Evolutionary conservation across 1,284 basidiomycete species (phyloP).

Genomic region (Boletus albobrunnescens): DNA sequence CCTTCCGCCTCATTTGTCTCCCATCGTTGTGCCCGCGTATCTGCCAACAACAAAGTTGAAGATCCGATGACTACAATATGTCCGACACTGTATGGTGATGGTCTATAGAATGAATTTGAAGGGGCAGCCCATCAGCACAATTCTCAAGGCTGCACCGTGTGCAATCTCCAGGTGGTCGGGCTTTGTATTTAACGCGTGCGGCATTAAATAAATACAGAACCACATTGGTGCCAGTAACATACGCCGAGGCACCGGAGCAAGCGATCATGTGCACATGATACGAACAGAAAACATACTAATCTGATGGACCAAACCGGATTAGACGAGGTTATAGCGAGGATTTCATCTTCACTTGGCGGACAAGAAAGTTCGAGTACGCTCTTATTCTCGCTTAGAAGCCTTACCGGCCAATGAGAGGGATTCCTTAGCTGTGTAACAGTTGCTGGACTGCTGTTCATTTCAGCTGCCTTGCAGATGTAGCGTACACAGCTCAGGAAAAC

Average conservation of each 20-base stretch:
- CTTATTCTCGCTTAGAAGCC: too few species aligned
- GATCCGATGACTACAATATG: neutral
- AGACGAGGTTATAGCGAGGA: too few species aligned
- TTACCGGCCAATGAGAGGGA: too few species aligned
- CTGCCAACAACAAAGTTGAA: constrained; percentile 2
- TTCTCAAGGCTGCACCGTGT: neutral
- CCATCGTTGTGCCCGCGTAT: neutral
- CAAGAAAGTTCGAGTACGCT: too few species aligned
- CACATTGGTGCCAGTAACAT: neutral
- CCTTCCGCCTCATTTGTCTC: neutral
- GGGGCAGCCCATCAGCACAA: neutral
- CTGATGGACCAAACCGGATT: too few species aligned
- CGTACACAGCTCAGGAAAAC: too few species aligned
- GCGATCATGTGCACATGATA: neutral
- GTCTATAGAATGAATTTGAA: neutral
- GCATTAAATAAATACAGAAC: constrained; percentile 4
- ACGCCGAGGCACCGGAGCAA: neutral
- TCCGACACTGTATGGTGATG: neutral
- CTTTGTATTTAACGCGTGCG: neutral
- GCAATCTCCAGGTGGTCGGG: constrained; percentile 3
- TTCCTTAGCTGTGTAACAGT: too few species aligned
- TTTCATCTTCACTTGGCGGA: too few species aligned
- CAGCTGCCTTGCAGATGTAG: too few species aligned
- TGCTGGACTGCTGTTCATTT: too few species aligned
- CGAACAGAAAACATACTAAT: neutral